phyloP scores from a whole-genome alignment of 129 eudicot genomes.

The Flaveria linearis region DNA sequence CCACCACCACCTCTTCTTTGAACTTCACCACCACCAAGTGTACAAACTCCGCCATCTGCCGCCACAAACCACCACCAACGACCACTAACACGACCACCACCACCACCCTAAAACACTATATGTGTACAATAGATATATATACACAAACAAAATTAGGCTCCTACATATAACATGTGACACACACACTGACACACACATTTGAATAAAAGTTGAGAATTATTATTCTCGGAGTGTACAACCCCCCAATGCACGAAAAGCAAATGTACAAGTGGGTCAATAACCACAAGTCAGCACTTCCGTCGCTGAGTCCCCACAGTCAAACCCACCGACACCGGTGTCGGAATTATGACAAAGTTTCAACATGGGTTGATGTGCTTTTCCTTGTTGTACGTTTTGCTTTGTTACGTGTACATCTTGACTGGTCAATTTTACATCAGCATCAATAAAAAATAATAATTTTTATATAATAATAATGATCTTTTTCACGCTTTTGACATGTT shows the following conservation, averaged over 20 bases:
- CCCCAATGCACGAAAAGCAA: slow-evolving; percentile 29
- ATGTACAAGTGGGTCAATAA: slow-evolving; percentile 35
- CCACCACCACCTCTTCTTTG: slow-evolving; percentile 71
- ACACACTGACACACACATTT: slow-evolving; percentile 43
- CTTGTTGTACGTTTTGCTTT: slow-evolving; percentile 21
- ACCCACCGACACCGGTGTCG: slow-evolving; percentile 48
- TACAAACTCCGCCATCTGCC: slow-evolving; percentile 61
- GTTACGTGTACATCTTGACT: slow-evolving; percentile 31
- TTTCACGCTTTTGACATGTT: no score
- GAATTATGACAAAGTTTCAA: slow-evolving; percentile 28
- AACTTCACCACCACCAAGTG: slow-evolving; percentile 93
- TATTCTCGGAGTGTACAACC: slow-evolving; percentile 30
- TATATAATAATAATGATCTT: no score
- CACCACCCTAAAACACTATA: not conserved
- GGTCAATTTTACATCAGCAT: slow-evolving; percentile 18
- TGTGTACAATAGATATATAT: not conserved
- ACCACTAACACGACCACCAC: slow-evolving; percentile 4
- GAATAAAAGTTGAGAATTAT: slow-evolving; percentile 22
- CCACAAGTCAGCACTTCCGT: slow-evolving; percentile 42
- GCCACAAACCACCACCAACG: slow-evolving; percentile 17
- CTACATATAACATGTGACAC: slow-evolving; percentile 42
- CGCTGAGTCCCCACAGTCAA: slow-evolving; percentile 45
- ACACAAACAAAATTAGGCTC: not conserved
- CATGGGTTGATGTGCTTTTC: slow-evolving; percentile 2
- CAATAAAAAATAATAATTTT: not conserved